These are phyloP conservation scores for Iberis pinnata DNA, from an alignment of 345 rosid genomes.

Conservation along the genomic window DNA sequence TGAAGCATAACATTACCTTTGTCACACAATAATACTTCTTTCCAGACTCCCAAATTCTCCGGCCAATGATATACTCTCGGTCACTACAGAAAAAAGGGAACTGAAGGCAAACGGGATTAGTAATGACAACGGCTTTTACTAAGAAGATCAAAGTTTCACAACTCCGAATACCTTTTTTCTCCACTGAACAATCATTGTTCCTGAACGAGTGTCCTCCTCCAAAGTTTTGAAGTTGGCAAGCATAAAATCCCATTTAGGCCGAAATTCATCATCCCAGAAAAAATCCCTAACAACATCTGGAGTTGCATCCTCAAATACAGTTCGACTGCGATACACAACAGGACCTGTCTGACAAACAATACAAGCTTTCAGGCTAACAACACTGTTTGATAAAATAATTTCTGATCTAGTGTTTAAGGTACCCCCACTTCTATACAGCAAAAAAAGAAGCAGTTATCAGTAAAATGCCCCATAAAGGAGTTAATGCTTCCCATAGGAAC, in stretches of 20 bases:
- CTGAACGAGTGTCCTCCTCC: constrained; percentile 69
- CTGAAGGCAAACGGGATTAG: constrained; percentile 41
- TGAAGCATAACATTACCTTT: constrained; percentile 47
- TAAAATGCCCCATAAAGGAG: neutral
- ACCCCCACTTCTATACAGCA: neutral
- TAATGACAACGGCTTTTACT: neutral
- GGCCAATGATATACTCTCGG: constrained; percentile 85
- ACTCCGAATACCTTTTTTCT: constrained; percentile 59
- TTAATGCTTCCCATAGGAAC: neutral
- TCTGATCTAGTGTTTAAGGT: neutral
- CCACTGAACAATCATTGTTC: constrained; percentile 80
- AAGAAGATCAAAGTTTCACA: constrained; percentile 1
- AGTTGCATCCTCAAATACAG: constrained; percentile 87
- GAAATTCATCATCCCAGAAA: constrained; percentile 98
- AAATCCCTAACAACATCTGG: constrained; percentile 94
- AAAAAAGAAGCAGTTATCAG: neutral
- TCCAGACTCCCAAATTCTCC: constrained; percentile 93
- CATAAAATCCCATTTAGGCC: constrained; percentile 97
- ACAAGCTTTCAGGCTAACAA: constrained; percentile 24
- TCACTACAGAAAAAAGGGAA: constrained; percentile 98
- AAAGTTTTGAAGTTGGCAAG: constrained; percentile 62
- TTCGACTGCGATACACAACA: constrained; percentile 61
- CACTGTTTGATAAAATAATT: neutral
- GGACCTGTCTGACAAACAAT: constrained; percentile 67
- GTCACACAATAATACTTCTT: constrained; percentile 78